Conservation (phyloP, 2,329 filamentous ascomycete genomes). For the Botrytis porri region DNA sequence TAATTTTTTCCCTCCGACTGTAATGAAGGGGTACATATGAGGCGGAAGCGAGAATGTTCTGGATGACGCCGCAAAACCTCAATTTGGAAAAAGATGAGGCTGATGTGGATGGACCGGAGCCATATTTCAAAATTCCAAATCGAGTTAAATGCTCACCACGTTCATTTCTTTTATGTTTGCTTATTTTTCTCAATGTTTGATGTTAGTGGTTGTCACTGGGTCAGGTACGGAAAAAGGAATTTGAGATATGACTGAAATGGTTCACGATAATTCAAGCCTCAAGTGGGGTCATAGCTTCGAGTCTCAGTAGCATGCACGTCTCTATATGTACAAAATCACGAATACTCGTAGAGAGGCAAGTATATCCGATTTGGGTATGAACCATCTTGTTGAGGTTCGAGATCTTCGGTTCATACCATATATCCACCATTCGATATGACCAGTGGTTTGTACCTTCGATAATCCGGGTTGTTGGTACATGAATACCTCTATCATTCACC, state of each 20-base stretch:
- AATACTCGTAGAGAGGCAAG: not conserved
- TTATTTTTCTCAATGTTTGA: not conserved
- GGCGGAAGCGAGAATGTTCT: constrained; percentile 14
- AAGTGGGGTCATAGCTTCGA: constrained; percentile 8
- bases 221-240: constrained; percentile 8
- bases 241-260: constrained; percentile 9
- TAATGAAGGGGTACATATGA: constrained; percentile 8
- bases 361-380: not conserved
- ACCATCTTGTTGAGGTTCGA: not conserved
- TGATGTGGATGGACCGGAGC: not conserved
- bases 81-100: constrained; percentile 2
- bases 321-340: not conserved
- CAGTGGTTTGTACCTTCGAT: constrained; percentile 8
- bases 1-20: not conserved
- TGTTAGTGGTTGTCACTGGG: not conserved
- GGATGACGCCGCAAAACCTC: constrained; percentile 12
- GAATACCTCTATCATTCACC: constrained; percentile 18
- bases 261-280: constrained; percentile 16
- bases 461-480: constrained; percentile 19
- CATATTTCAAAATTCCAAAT: not conserved
- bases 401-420: constrained; percentile 6
- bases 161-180: not conserved
- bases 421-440: not conserved
- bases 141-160: not conserved
- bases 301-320: not conserved